These are phyloP conservation scores for Boletus reticuloceps DNA, from an alignment of 768 basidiomycete species.

Conservation along the genomic window DNA sequence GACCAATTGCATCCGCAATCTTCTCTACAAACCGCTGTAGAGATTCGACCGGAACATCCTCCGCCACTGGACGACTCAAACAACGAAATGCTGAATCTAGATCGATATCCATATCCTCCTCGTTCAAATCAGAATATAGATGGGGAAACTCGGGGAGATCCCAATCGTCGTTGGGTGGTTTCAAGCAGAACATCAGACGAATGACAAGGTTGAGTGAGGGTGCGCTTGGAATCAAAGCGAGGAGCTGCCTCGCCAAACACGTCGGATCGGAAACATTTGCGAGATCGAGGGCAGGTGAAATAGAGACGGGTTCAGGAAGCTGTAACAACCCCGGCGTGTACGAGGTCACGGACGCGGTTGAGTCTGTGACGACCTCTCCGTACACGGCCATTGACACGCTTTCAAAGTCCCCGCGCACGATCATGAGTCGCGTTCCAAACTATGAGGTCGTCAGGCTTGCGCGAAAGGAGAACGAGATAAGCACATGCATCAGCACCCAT, in stretches of 20 bases:
- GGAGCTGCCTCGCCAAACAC: conserved; percentile 56
- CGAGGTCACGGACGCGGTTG: conserved; percentile 29
- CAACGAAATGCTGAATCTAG: conserved; percentile 55
- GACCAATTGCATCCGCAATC: conserved; percentile 52
- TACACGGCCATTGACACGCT: conserved; percentile 52
- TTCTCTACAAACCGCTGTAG: conserved; percentile 55
- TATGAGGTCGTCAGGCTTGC: conserved; percentile 26
- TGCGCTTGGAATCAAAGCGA: conserved; percentile 57
- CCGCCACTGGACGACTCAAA: conserved; percentile 57
- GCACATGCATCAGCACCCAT: conserved; percentile 64
- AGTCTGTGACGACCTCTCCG: conserved; percentile 53
- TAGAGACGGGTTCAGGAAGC: conserved; percentile 32
- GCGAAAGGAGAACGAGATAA: background rate
- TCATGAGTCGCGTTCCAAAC: conserved; percentile 77
- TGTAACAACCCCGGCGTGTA: conserved; percentile 45
- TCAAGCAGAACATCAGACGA: conserved; percentile 76
- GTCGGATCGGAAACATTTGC: conserved; percentile 60
- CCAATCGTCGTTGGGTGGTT: conserved; percentile 79
- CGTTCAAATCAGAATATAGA: conserved; percentile 59
- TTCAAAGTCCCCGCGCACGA: conserved; percentile 73
- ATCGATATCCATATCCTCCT: conserved; percentile 50
- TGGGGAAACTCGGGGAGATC: conserved; percentile 71
- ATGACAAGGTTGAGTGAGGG: conserved; percentile 65
- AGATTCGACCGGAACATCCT: conserved; percentile 48
- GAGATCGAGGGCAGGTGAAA: conserved; percentile 58